These are phyloP conservation scores for Mycena galopus DNA, from an alignment of 768 basidiomycete species.

Conservation along the genomic window DNA sequence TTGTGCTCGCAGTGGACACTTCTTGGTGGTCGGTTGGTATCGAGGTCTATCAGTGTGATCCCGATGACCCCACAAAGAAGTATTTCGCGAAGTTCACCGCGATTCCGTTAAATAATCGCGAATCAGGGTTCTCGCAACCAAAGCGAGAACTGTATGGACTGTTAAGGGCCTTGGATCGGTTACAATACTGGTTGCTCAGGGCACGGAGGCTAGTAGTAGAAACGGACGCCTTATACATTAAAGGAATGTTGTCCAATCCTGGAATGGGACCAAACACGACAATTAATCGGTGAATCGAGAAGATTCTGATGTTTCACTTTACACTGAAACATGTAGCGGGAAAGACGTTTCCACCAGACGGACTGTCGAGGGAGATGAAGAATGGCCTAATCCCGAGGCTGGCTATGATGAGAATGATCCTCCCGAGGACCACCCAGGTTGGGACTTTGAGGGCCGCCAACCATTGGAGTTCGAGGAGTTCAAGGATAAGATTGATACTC, in stretches of 20 bases:
- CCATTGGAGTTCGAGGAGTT: background rate
- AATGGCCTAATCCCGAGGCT: background rate
- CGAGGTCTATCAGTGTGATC: constrained; percentile 56
- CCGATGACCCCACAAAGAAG: constrained; percentile 36
- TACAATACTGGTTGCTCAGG: constrained; percentile 38
- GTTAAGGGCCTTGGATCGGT: constrained; percentile 26
- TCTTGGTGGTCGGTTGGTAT: constrained; percentile 50
- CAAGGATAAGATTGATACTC: background rate
- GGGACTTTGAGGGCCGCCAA: background rate
- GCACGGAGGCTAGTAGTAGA: constrained; percentile 35
- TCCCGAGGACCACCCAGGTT: background rate
- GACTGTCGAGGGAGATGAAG: background rate
- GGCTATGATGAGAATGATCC: background rate
- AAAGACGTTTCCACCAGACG: background rate
- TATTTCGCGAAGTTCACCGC: constrained; percentile 52
- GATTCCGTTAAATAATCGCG: constrained; percentile 51
- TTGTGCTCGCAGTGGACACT: constrained; percentile 48
- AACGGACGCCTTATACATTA: constrained; percentile 37
- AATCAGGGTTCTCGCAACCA: constrained; percentile 24
- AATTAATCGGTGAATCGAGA: background rate
- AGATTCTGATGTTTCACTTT: background rate
- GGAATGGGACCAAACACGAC: constrained; percentile 4
- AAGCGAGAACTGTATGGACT: background rate
- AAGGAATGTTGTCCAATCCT: constrained; percentile 22
- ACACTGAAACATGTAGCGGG: background rate